These are phyloP conservation scores for Clavispora fructus DNA, from an alignment of 805 yeast genomes.

Conservation along the genomic window DNA sequence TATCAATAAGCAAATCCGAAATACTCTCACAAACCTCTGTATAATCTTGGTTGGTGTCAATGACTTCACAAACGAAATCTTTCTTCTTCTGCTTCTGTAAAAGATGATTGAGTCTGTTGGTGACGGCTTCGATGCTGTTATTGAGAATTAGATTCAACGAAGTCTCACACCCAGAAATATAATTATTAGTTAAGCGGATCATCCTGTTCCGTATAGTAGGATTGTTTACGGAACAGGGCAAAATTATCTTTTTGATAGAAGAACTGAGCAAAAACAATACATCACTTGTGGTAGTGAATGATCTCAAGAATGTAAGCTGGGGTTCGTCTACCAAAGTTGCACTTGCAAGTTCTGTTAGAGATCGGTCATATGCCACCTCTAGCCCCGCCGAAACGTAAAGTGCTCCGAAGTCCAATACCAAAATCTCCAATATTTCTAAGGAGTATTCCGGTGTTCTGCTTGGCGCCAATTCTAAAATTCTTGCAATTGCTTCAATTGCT, in stretches of 20 bases:
- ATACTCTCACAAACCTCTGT: conserved; percentile 68
- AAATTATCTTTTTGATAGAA: conserved; percentile 65
- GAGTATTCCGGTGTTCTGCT: conserved; percentile 56
- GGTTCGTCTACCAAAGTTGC: conserved; percentile 22
- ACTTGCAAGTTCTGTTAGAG: conserved; percentile 30
- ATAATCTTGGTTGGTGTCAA: conserved; percentile 44
- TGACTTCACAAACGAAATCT: conserved; percentile 51
- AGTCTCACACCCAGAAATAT: conserved; percentile 56
- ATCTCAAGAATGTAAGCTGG: conserved; percentile 43
- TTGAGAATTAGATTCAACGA: conserved; percentile 60
- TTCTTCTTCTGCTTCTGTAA: conserved; percentile 66
- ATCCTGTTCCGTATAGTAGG: conserved; percentile 55
- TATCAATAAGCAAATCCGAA: conserved; percentile 44
- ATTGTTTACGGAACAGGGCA: conserved; percentile 65
- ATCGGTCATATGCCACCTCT: conserved; percentile 56
- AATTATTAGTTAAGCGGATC: conserved; percentile 56
- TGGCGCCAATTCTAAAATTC: conserved; percentile 71
- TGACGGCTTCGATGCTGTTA: conserved; percentile 51
- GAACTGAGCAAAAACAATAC: conserved; percentile 63
- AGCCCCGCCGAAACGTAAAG: conserved; percentile 70
- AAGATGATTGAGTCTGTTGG: conserved; percentile 41
- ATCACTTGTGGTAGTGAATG: conserved; percentile 51
- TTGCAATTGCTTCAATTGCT: conserved; percentile 67
- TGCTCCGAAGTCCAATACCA: conserved; percentile 66
- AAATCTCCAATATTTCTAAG: conserved; percentile 59